Evolutionary conservation across 441 rosid genomes (phyloP), one percentile per base, ranked within the genome.

Genomic region (Corymbia citriodora): DNA sequence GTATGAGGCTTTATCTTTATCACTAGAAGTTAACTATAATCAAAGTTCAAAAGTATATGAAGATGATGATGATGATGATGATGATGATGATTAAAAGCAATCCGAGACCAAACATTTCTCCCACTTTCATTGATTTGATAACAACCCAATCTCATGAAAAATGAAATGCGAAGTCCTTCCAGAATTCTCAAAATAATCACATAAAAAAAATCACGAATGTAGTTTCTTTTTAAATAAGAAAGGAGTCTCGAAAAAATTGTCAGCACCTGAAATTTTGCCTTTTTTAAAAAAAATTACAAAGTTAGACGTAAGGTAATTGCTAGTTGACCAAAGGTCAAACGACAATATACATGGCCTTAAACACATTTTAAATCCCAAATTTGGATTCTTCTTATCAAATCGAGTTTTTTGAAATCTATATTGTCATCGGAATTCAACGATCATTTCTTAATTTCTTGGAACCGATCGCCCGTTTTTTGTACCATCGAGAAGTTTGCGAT

Each of bases 341-440:
- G 10, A 12, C 63, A 6, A 59, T 23, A 59, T 59, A 59, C 25
- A 59, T 59, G 63, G 29, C 29, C 10, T 11, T 10, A 10, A 23
- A 27, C 63, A 59, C 25, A 55, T 55, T 55, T 55, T 55, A 55
- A 55, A 55, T 55, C 0, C 59, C 0, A 0, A 59, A 59, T 23
- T 4, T 59, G 63, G 14, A 59, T 59, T 59, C 29, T 57, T 23
- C 13, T 21, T 57, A 23, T 23, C 29, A 57, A 57, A 57, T 4
- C 9, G 63, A 25, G 7, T 59, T 59, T 57, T 59, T 23, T 59
- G 6, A 59, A 27, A 23, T 59, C 29, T 25, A 59, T 23, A 59
- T 59, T 10, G 14, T 10, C 63, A 59, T 0, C 0, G 4, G 0
- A 57, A 23, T 59, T 29, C 0, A 3, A 23, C 29, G 23, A 23